Evolutionary conservation across 2,329 filamentous ascomycete species (phyloP), one percentile per base, ranked within the genome.

Genomic region (Didymella sp.): DNA sequence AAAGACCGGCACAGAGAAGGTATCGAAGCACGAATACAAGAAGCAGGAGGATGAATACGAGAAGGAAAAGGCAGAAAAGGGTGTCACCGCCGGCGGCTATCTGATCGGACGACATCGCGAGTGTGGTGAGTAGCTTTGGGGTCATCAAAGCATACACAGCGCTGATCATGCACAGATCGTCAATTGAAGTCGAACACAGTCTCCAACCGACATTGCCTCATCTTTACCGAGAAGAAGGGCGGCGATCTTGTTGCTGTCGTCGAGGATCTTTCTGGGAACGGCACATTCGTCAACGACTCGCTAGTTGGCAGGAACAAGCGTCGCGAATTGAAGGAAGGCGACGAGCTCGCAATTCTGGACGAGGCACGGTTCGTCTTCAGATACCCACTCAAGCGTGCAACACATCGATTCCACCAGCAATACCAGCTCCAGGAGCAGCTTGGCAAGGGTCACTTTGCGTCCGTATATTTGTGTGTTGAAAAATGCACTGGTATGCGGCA

Each of bases 241-340:
- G 84, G 86, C 30, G 81, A 82, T 60, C 72, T 81, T 0, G 77
- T 87, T 38, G 94, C 92, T 8, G 85, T 98, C 12, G 77, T 99
- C 5, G 93, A 99, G 74, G 95, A 99, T 75, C 79, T 98, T 19
- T 99, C 95, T 6, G 95, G 88, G 72, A 99, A 99, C 73, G 95
- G 95, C 47, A 99, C 96, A 0, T 99, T 93, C 73, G 89, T 99
- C 67, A 98, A 98, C 71, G 92, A 97, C 68, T 89, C 88, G 15
- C 84, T 96, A 27, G 86, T 99, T 22, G 95, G 95, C 22, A 89
- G 94, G 48, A 99, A 99, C 76, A 92, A 96, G 76, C 85, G 92
- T 51, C 87, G 94, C 56, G 92, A 96, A 74, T 82, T 99, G 25
- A 84, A 92, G 67, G 92, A 98, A 67, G 88, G 90, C 33, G 95